Evolutionary conservation across 768 basidiomycete species (phyloP).

Genomic region (Lactarius akahatsu): DNA sequence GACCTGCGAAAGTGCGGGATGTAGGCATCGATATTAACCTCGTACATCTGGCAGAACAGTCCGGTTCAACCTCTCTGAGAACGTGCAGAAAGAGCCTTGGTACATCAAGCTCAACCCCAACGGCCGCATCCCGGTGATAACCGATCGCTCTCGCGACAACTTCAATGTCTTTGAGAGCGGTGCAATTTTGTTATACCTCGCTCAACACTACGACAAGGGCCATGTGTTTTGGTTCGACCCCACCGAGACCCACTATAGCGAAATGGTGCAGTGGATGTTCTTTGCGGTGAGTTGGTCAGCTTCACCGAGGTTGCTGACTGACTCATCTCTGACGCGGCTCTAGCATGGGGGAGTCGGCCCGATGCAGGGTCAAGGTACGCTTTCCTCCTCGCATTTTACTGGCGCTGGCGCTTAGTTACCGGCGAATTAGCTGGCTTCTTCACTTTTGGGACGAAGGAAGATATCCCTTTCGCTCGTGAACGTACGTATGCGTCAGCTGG

Average conservation of each 20-base stretch:
- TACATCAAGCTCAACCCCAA: conserved; percentile 75
- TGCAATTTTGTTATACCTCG: conserved; percentile 82
- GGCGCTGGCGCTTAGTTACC: background rate
- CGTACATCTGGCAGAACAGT: conserved; percentile 41
- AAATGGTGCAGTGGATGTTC: conserved; percentile 81
- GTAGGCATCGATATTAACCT: background rate
- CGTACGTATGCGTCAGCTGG: conserved; percentile 40
- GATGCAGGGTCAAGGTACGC: conserved; percentile 74
- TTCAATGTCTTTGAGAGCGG: conserved; percentile 75
- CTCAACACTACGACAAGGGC: conserved; percentile 79
- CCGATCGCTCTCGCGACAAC: conserved; percentile 58
- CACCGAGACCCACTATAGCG: conserved; percentile 55
- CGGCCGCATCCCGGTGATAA: conserved; percentile 66
- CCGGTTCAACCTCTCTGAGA: conserved; percentile 57
- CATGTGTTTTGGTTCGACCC: conserved; percentile 65
- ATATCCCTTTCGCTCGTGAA: conserved; percentile 67
- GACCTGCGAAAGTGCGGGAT: background rate
- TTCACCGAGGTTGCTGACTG: background rate
- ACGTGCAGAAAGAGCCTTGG: conserved; percentile 80
- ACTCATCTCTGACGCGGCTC: background rate
- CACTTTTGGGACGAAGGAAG: conserved; percentile 58
- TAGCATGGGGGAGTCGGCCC: conserved; percentile 82
- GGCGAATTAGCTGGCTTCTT: conserved; percentile 64
- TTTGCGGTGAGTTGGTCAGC: conserved; percentile 53
- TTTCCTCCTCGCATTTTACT: background rate